Evolutionary conservation across 2,329 filamentous ascomycete species (phyloP), one percentile per base, ranked within the genome.

Genomic region (Hypoxylon sp.): DNA sequence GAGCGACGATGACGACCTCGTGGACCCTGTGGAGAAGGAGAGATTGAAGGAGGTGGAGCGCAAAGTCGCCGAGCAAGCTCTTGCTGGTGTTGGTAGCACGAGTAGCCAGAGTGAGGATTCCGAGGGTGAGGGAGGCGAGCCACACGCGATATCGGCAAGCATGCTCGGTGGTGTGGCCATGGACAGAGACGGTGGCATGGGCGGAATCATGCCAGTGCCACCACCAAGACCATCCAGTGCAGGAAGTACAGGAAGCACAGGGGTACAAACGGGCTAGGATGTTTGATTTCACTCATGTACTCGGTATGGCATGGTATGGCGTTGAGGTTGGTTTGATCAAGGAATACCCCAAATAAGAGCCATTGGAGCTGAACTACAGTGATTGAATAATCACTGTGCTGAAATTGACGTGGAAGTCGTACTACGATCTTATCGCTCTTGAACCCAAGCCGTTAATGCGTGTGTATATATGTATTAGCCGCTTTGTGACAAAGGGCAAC

Each of bases 1-100:
- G 84, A 90, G 88, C 74, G 88, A 88, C 63, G 89, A 91, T 70
- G 89, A 91, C 72, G 89, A 91, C 72, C 77, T 91, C 21, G 83
- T 91, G 27, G 89, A 91, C 65, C 80, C 83, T 0, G 83, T 85
- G 13, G 88, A 90, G 79, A 90, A 90, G 81, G 80, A 83, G 72
- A 80, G 88, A 39, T 75, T 87, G 56, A 80, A 78, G 50, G 85
- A 87, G 70, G 73, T 87, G 51, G 84, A 87, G 75, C 76, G 80
- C 24, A 82, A 83, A 76, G 80, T 81, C 2, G 81, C 79, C 13
- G 79, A 80, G 44, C 79, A 82, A 27, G 79, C 80, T 53, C 77
- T 80, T 44, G 77, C 76, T 8, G 75, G 75, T 29, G 62, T 81
- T 10, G 73, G 76, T 67, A 69, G 67, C 64, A 70, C 59, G 51